phyloP scores from a whole-genome alignment of 768 basidiomycete genomes.

The Saitozyma podzolica region DNA sequence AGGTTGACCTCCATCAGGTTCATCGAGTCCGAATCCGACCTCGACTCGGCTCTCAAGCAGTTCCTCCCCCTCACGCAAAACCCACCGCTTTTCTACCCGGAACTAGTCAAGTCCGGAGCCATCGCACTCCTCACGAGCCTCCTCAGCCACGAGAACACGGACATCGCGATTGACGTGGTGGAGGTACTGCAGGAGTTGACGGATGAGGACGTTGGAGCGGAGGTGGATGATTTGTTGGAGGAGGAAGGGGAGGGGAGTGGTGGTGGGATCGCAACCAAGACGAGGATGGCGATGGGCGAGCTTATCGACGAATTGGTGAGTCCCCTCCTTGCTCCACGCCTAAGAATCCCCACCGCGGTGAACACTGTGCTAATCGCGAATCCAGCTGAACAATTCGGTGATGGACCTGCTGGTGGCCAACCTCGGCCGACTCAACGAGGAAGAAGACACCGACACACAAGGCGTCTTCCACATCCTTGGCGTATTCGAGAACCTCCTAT shows the following conservation, averaged over 20 bases:
- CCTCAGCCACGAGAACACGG: constrained; percentile 91
- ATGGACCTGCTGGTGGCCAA: constrained; percentile 89
- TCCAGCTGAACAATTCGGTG: constrained; percentile 75
- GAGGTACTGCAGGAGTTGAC: constrained; percentile 91
- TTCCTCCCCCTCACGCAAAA: constrained; percentile 85
- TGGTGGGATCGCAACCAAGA: constrained; percentile 60
- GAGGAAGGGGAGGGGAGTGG: constrained; percentile 54
- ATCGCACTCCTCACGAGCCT: constrained; percentile 74
- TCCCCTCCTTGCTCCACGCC: constrained; percentile 18
- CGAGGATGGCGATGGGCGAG: constrained; percentile 63
- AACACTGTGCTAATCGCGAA: background rate
- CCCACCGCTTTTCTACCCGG: constrained; percentile 80
- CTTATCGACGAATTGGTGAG: constrained; percentile 75
- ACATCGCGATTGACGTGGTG: constrained; percentile 94
- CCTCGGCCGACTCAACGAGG: constrained; percentile 79
- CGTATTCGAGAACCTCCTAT: constrained; percentile 88
- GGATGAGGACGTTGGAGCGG: constrained; percentile 90
- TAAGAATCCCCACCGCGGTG: too few species aligned
- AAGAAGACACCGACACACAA: constrained; percentile 84
- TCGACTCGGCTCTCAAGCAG: constrained; percentile 81
- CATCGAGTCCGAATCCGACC: constrained; percentile 96
- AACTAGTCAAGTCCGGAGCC: constrained; percentile 75
- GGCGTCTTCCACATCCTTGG: constrained; percentile 94
- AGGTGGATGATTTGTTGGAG: constrained; percentile 66
- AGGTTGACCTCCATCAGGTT: constrained; percentile 61